phyloP scores from a whole-genome alignment of 2,329 filamentous ascomycete genomes.

The Orbilia brochopaga region DNA sequence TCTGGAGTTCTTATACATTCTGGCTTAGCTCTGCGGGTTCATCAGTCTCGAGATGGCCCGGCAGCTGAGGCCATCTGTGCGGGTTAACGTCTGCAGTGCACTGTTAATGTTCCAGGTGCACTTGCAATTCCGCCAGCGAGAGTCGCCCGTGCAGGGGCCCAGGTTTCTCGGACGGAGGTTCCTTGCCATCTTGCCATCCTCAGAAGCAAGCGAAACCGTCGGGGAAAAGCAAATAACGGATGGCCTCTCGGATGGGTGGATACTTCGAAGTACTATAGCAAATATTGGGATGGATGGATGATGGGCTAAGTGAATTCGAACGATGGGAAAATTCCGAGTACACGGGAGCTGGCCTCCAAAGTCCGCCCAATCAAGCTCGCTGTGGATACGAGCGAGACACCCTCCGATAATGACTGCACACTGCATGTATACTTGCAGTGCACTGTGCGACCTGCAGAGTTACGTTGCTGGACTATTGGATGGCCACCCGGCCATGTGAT shows the following conservation, averaged over 20 bases:
- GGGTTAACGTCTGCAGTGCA: no score
- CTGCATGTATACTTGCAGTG: no score
- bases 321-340: conserved; percentile 48
- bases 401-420: no score
- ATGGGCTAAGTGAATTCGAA: conserved; percentile 19
- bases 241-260: conserved; percentile 5
- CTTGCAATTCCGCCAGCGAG: conserved; percentile 49
- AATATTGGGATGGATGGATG: conserved; percentile 8
- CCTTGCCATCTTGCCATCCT: conserved; percentile 31
- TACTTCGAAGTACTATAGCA: no score
- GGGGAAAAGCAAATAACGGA: conserved; percentile 37
- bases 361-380: conserved; percentile 48
- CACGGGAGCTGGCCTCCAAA: conserved; percentile 43
- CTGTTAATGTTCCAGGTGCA: conserved; percentile 50
- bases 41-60: conserved; percentile 36
- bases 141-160: conserved; percentile 44
- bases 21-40: conserved; percentile 21
- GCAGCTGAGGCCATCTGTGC: conserved; percentile 39
- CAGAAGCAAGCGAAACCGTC: conserved; percentile 38
- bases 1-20: conserved; percentile 51
- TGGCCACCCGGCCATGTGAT: conserved; percentile 48
- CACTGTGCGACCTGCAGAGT: no score
- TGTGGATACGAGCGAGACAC: conserved; percentile 48
- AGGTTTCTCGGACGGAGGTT: conserved; percentile 51
- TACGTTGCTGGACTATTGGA: no score